A percentile compares a stretch with the other conserved stretches of the same genome.
phyloP scores from a whole-genome alignment of 495 filamentous ascomycete species.

The Articulospora tetracladia region DNA sequence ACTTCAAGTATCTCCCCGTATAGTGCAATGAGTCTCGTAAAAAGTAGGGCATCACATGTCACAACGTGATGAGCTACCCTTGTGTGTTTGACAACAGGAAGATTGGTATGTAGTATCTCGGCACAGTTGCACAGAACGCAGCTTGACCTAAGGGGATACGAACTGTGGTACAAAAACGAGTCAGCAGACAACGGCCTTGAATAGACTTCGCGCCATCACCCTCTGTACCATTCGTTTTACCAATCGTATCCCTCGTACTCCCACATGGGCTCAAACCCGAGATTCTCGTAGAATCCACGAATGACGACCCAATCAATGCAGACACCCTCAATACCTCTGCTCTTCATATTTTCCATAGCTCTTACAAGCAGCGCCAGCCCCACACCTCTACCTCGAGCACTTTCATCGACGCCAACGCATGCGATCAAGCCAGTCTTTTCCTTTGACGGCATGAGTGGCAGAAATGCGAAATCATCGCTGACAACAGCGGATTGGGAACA shows the following conservation, averaged over 20 bases:
- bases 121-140: background rate
- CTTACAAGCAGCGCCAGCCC: constrained; percentile 43
- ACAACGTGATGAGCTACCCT: too few species aligned
- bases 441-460: constrained; percentile 34
- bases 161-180: too few species aligned
- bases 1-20: too few species aligned
- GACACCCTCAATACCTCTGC: constrained; percentile 41
- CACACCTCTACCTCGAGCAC: constrained; percentile 37
- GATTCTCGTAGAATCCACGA: constrained; percentile 46
- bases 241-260: constrained; percentile 33
- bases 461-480: constrained; percentile 41
- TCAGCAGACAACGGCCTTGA: too few species aligned
- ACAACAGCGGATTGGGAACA: constrained; percentile 32
- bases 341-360: constrained; percentile 47
- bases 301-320: constrained; percentile 49
- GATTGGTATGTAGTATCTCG: background rate
- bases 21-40: too few species aligned
- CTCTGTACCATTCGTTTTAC: too few species aligned
- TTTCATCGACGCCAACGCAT: constrained; percentile 43
- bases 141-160: background rate
- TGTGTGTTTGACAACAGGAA: too few species aligned
- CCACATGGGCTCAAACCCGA: constrained; percentile 42
- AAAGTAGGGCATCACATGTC: too few species aligned
- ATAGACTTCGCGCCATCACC: too few species aligned
- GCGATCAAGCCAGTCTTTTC: constrained; percentile 46